Evolutionary conservation across 441 rosid genomes (phyloP).

Genomic region (Erodium moschatum): DNA sequence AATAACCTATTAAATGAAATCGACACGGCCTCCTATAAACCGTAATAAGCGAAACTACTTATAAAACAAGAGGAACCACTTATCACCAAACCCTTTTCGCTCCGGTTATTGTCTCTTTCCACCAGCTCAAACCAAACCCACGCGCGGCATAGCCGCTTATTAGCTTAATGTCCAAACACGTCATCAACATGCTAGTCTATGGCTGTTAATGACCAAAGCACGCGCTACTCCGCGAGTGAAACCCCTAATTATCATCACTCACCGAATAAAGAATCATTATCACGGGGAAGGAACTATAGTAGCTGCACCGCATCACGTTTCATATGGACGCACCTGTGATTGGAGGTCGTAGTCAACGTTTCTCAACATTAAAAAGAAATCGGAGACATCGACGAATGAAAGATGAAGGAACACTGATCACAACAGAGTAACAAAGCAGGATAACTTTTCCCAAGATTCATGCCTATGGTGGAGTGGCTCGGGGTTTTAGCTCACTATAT

Average conservation of each 20-base stretch:
- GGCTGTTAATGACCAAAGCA: background rate
- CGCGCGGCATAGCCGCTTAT: background rate
- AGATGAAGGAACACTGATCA: background rate
- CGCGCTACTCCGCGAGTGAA: conserved; percentile 2
- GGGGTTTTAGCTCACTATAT: background rate
- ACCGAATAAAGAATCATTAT: background rate
- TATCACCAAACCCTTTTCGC: conserved; percentile 3
- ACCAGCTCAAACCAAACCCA: background rate
- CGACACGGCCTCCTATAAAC: background rate
- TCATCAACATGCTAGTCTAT: background rate
- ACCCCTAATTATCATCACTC: background rate
- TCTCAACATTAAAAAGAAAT: background rate
- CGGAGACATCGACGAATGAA: background rate
- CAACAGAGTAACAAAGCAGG: background rate
- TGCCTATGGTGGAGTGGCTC: background rate
- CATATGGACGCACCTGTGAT: background rate
- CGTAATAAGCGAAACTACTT: background rate
- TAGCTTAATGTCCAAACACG: background rate
- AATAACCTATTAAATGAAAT: background rate
- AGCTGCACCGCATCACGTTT: background rate
- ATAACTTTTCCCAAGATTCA: background rate
- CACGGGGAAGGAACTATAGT: background rate
- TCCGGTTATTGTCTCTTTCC: background rate
- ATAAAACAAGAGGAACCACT: background rate
- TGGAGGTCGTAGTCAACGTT: background rate